phyloP scores from a whole-genome alignment of 208 protist species.

The Trypanosoma vivax region DNA sequence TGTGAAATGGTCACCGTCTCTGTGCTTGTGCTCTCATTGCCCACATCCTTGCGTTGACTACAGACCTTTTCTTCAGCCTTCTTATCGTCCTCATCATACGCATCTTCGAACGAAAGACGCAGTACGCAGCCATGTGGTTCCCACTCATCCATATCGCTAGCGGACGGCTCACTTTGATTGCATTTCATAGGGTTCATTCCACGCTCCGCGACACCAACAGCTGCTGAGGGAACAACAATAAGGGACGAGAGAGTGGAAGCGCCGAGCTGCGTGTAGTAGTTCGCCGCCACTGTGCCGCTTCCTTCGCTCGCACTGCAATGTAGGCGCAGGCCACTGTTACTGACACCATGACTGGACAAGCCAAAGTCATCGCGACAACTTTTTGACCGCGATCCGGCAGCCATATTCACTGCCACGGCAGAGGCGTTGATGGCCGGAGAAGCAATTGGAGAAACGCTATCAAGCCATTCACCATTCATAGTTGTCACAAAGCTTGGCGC shows the following conservation, averaged over 20 bases:
- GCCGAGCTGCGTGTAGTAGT: background rate
- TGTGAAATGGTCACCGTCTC: constrained; percentile 13
- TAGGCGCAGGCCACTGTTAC: constrained; percentile 10
- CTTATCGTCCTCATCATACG: background rate
- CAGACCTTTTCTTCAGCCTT: background rate
- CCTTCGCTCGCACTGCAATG: constrained; percentile 4
- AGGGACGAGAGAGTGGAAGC: background rate
- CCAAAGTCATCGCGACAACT: constrained; percentile 8
- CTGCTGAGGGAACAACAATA: background rate
- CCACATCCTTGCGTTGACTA: no score
- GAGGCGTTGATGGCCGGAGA: background rate
- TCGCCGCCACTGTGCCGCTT: constrained; percentile 3
- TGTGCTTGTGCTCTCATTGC: no score
- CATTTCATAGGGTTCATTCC: no score
- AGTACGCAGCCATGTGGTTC: constrained; percentile 21
- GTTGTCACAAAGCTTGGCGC: background rate
- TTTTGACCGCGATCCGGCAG: background rate
- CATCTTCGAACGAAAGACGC: constrained; percentile 34
- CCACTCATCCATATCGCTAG: background rate
- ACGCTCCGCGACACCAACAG: background rate
- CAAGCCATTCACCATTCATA: constrained; percentile 4
- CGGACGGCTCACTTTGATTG: background rate
- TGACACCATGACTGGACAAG: constrained; percentile 18
- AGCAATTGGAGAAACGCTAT: background rate
- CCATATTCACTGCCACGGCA: background rate